A percentile compares a stretch with the other conserved stretches of the same genome.
These are phyloP conservation scores for Talaromyces rugulosus DNA, from an alignment of 2,329 filamentous ascomycete species.

Conservation along the genomic window DNA sequence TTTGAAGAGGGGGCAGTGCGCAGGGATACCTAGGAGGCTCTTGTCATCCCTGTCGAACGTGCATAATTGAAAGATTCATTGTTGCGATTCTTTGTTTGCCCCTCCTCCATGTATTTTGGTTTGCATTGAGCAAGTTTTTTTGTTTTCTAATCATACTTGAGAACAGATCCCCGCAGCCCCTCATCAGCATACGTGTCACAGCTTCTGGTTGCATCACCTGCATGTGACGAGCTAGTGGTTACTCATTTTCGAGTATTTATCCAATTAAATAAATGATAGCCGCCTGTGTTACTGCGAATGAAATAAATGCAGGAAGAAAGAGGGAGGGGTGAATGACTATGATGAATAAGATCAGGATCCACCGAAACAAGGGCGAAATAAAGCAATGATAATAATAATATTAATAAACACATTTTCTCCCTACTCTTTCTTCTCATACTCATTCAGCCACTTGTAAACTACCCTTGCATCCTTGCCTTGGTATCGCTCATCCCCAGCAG, in stretches of 20 bases:
- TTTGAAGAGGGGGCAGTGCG: background rate
- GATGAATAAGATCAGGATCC: background rate
- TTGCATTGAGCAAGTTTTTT: background rate
- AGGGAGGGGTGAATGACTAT: background rate
- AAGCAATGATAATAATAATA: background rate
- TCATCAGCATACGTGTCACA: background rate
- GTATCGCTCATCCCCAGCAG: constrained; percentile 47
- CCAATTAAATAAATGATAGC: background rate
- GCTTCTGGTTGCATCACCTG: background rate
- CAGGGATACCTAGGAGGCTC: background rate
- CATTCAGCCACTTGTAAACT: constrained; percentile 52
- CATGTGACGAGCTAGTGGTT: background rate
- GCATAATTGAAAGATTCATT: background rate
- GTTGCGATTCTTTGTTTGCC: background rate
- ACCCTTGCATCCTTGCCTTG: constrained; percentile 53
- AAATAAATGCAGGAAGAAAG: background rate
- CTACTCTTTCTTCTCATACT: constrained; percentile 13
- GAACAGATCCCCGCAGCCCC: background rate
- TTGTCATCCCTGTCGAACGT: background rate
- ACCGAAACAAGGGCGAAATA: background rate
- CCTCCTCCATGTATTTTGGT: background rate
- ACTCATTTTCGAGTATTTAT: background rate
- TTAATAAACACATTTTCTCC: background rate
- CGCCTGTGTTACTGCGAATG: background rate
- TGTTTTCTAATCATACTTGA: background rate